Percentiles rank a stretch among this genome's conserved stretches.
Evolutionary conservation across 305 asterid genomes (phyloP).

Genomic region (Fraxinus greggii): DNA sequence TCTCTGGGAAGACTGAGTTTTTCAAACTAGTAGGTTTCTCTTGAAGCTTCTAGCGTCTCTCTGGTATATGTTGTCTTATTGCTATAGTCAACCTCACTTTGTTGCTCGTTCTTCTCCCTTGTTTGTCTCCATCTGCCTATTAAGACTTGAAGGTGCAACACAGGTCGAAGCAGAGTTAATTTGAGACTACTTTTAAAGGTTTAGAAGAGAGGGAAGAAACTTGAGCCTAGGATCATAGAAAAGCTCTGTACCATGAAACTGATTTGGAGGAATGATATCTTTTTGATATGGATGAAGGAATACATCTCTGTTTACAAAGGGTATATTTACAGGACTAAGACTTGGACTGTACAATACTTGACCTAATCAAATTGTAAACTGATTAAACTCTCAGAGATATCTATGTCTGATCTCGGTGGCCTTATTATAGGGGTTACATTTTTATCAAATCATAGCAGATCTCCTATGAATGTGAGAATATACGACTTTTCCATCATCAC

Average conservation of each 20-base stretch:
- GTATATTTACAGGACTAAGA: background rate
- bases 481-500: background rate
- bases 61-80: background rate
- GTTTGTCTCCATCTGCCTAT: background rate
- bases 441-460: background rate
- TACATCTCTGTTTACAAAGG: background rate
- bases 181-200: background rate
- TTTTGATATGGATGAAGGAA: background rate
- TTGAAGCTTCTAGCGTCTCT: background rate
- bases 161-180: background rate
- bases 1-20: background rate
- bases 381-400: background rate
- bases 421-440: background rate
- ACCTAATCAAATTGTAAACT: background rate
- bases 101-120: background rate
- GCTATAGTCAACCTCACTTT: background rate
- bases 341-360: background rate
- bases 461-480: background rate
- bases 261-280: background rate
- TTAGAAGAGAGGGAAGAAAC: background rate
- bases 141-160: background rate
- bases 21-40: background rate
- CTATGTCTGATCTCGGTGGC: background rate
- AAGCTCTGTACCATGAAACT: background rate
- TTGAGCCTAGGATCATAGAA: background rate